Percentiles rank a stretch among this genome's conserved stretches.
Evolutionary conservation across 1,284 basidiomycete species (phyloP).

Genomic region (Psilocybe mexicana): DNA sequence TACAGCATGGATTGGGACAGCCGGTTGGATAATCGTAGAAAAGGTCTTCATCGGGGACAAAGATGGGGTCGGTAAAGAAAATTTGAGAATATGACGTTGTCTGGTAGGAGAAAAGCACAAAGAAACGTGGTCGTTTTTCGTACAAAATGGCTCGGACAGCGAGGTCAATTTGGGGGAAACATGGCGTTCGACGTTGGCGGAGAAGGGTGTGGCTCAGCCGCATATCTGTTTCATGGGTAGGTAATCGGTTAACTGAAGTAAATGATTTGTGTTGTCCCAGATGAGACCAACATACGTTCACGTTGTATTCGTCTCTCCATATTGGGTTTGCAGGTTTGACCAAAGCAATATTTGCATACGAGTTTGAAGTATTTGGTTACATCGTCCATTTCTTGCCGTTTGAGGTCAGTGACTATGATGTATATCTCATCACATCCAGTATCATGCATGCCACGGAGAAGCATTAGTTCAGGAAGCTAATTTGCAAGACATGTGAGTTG

Average conservation of each 20-base stretch:
- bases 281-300: constrained; percentile 48
- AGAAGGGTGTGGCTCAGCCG: constrained; percentile 63
- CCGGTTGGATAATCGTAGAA: constrained; percentile 75
- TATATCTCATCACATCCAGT: constrained; percentile 72
- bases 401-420: constrained; percentile 74
- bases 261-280: background rate
- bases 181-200: constrained; percentile 65
- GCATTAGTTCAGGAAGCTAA: constrained; percentile 74
- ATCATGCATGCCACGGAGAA: constrained; percentile 76
- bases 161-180: constrained; percentile 77
- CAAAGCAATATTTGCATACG: constrained; percentile 61
- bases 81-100: constrained; percentile 78
- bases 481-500: constrained; percentile 8
- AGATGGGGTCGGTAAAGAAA: constrained; percentile 67
- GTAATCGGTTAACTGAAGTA: background rate
- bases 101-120: constrained; percentile 75
- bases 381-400: constrained; percentile 75
- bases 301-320: constrained; percentile 64
- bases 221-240: constrained; percentile 47
- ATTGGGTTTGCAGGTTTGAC: constrained; percentile 61
- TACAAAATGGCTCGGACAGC: constrained; percentile 68
- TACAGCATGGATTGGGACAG: constrained; percentile 73
- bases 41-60: constrained; percentile 68
- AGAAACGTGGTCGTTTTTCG: constrained; percentile 71
- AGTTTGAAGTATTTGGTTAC: constrained; percentile 74